Percentiles rank a stretch among this genome's conserved stretches.
Evolutionary conservation across 2,329 filamentous ascomycete species (phyloP).

Genomic region (Acrodontium crateriforme): DNA sequence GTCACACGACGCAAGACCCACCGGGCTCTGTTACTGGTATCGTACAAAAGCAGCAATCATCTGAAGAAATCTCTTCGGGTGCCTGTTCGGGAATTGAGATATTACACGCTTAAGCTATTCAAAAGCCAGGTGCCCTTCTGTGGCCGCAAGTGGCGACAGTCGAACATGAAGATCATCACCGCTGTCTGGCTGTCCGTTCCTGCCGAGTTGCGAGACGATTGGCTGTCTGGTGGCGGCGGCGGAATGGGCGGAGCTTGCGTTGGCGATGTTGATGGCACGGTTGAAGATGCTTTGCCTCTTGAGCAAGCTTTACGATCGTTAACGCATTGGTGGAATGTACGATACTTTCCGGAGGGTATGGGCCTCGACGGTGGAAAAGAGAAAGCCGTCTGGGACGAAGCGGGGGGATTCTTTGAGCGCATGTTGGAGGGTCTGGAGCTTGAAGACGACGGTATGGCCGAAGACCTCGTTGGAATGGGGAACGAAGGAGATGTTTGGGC

Average conservation of each 20-base stretch:
- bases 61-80: conserved; percentile 84
- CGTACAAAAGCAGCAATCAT: conserved; percentile 89
- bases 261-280: conserved; percentile 73
- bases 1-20: conserved; percentile 93
- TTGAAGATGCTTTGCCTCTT: conserved; percentile 80
- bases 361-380: conserved; percentile 25
- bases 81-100: conserved; percentile 70
- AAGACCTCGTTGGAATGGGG: neutral
- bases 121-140: conserved; percentile 98
- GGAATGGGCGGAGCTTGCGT: conserved; percentile 23
- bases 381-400: conserved; percentile 25
- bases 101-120: conserved; percentile 95
- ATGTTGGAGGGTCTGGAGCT: conserved; percentile 39
- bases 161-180: conserved; percentile 97
- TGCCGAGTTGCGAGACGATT: conserved; percentile 86
- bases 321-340: conserved; percentile 89
- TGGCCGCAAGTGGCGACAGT: conserved; percentile 93
- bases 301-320: conserved; percentile 81
- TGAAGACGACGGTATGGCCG: conserved; percentile 6
- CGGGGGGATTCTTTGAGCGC: conserved; percentile 35
- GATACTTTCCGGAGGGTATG: conserved; percentile 69
- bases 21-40: conserved; percentile 81
- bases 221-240: conserved; percentile 63
- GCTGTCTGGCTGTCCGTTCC: conserved; percentile 89
- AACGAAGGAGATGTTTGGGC: neutral